phyloP scores from a whole-genome alignment of 1,139 yeast species.

The Pneumocystis oryctolagi region DNA sequence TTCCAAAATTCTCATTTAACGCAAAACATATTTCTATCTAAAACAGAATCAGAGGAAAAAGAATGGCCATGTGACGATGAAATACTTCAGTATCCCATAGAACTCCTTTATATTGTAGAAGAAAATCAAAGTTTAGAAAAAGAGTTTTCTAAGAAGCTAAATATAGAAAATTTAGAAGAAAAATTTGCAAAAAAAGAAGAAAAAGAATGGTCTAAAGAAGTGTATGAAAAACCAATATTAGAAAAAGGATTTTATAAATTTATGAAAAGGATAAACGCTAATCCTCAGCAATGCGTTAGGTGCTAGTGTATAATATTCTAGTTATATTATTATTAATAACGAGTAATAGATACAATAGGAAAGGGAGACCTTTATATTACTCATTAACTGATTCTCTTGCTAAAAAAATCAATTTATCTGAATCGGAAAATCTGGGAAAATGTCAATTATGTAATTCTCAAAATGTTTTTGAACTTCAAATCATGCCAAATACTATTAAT shows the following conservation, averaged over 20 bases:
- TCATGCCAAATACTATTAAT: constrained; percentile 85
- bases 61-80: constrained; percentile 1
- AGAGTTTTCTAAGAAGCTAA: neutral
- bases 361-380: neutral
- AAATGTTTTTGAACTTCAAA: constrained; percentile 67
- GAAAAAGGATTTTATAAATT: constrained; percentile 72
- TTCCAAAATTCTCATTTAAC: neutral
- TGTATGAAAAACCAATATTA: constrained; percentile 14
- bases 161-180: constrained; percentile 1
- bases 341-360: neutral
- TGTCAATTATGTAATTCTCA: constrained; percentile 4
- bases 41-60: neutral
- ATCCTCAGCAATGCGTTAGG: constrained; percentile 73
- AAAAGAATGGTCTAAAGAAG: constrained; percentile 13
- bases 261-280: constrained; percentile 55
- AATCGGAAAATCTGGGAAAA: neutral
- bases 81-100: neutral
- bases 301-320: constrained; percentile 43
- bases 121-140: neutral
- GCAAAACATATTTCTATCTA: neutral
- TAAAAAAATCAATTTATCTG: neutral
- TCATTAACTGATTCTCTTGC: neutral
- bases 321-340: neutral
- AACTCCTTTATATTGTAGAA: constrained; percentile 1
- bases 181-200: constrained; percentile 9